Evolutionary conservation across 164 flowering plant genomes (phyloP).

Genomic region (Dillenia turbinata): DNA sequence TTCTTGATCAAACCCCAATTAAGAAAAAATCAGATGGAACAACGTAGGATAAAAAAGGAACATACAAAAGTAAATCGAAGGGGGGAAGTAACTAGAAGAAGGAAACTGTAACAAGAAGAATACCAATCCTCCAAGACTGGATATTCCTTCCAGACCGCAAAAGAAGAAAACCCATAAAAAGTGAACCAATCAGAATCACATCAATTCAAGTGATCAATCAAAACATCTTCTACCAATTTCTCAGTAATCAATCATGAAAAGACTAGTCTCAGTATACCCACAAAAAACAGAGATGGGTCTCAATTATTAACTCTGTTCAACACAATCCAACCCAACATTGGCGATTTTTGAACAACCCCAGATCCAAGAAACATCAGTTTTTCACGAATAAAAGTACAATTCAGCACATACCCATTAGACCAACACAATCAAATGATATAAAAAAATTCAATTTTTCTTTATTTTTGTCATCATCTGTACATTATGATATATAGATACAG

Average conservation of each 20-base stretch:
- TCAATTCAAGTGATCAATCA: conserved; percentile 9
- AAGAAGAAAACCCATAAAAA: conserved; percentile 2
- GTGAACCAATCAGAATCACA: neutral
- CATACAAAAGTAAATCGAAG: neutral
- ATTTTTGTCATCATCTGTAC: neutral
- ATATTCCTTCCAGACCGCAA: conserved; percentile 9
- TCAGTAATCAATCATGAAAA: conserved; percentile 1
- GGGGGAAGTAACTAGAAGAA: neutral
- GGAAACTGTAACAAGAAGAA: neutral
- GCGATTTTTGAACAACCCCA: neutral
- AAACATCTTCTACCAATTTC: neutral
- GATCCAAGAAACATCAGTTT: neutral
- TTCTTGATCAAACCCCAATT: too few species aligned
- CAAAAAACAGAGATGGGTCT: neutral
- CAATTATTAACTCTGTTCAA: conserved; percentile 2
- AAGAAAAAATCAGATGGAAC: neutral
- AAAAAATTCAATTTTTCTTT: neutral
- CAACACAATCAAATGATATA: neutral
- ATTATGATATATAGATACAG: neutral
- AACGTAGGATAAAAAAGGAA: neutral
- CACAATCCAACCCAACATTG: conserved; percentile 1
- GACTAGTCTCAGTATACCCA: neutral
- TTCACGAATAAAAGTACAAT: neutral
- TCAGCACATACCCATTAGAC: neutral
- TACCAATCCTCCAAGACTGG: neutral